phyloP scores from a whole-genome alignment of 192 early-diverging fungal genomes.

The Podila epicladia region DNA sequence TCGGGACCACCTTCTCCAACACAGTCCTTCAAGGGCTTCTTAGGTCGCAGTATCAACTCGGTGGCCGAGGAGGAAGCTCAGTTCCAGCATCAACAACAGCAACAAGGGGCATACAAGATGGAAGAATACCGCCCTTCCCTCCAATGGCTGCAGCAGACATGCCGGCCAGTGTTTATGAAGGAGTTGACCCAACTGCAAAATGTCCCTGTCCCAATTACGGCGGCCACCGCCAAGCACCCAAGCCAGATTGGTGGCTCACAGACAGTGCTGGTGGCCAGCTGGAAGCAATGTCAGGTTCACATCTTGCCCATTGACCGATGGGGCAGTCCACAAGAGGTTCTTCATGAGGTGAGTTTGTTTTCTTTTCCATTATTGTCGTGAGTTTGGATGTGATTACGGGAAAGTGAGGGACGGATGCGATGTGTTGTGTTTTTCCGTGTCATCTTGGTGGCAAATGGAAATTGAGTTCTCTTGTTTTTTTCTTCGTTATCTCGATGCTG shows the following conservation, averaged over 20 bases:
- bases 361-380: background rate
- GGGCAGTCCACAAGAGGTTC: slow-evolving; percentile 37
- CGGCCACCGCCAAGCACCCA: slow-evolving; percentile 28
- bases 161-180: slow-evolving; percentile 36
- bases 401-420: background rate
- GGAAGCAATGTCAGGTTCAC: slow-evolving; percentile 34
- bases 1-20: slow-evolving; percentile 14
- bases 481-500: background rate
- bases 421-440: background rate
- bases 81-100: slow-evolving; percentile 2
- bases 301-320: slow-evolving; percentile 43
- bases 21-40: background rate
- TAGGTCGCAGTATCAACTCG: background rate
- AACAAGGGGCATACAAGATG: background rate
- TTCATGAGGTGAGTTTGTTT: slow-evolving; percentile 29
- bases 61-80: slow-evolving; percentile 15
- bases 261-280: slow-evolving; percentile 33
- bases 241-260: slow-evolving; percentile 37
- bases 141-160: slow-evolving; percentile 43
- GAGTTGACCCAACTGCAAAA: slow-evolving; percentile 22
- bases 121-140: slow-evolving; percentile 32
- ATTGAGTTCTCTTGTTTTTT: background rate
- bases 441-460: background rate
- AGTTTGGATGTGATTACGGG: background rate
- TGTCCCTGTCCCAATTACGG: slow-evolving; percentile 34